Conservation (phyloP, 2,329 filamentous ascomycete genomes). For the Colletotrichum cordylinicola region DNA sequence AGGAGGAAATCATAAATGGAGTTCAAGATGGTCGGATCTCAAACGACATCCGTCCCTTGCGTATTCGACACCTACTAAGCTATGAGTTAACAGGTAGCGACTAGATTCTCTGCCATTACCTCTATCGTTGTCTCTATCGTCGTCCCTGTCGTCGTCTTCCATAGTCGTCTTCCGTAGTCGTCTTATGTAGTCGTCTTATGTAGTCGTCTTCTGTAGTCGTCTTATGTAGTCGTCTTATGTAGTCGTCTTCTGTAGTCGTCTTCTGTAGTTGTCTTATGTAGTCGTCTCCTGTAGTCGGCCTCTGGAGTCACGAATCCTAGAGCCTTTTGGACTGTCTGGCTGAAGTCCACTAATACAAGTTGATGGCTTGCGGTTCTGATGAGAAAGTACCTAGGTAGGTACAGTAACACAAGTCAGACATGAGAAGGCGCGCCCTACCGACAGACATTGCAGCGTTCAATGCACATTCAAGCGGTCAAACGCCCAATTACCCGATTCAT, state of each 20-base stretch:
- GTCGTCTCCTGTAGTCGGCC: no score
- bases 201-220: no score
- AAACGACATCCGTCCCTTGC: neutral
- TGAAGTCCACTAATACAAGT: neutral
- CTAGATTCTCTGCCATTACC: neutral
- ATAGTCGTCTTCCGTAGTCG: neutral
- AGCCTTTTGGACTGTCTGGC: neutral
- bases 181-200: no score
- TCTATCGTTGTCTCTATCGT: neutral
- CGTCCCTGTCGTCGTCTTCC: neutral
- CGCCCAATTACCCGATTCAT: neutral
- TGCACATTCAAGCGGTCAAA: neutral
- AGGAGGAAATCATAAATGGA: no score
- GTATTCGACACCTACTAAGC: neutral
- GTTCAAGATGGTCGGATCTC: no score
- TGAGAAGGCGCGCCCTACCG: slow-evolving; percentile 3
- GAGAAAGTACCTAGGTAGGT: no score
- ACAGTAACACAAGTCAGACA: neutral
- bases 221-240: no score
- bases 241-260: no score
- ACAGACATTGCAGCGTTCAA: neutral
- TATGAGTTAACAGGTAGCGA: neutral
- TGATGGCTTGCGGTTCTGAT: neutral
- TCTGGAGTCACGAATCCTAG: neutral
- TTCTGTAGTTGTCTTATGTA: no score